These are phyloP conservation scores for Suillus cothurnatus DNA, from an alignment of 768 basidiomycete genomes.

Conservation along the genomic window DNA sequence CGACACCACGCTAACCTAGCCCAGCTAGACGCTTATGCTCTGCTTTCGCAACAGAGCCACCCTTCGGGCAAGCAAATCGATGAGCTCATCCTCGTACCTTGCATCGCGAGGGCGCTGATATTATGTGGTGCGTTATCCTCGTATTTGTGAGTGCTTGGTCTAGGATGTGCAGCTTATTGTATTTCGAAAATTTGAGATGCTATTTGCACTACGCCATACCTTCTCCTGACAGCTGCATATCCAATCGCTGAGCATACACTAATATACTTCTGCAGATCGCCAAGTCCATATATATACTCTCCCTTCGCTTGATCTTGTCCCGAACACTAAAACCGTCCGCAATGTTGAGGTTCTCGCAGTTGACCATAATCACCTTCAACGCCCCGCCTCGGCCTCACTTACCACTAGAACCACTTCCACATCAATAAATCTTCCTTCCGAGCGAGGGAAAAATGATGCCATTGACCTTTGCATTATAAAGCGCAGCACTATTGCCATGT, in stretches of 20 bases:
- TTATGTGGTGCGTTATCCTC: conserved; percentile 58
- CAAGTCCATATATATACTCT: conserved; percentile 79
- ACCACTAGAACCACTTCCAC: conserved; percentile 28
- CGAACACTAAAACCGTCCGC: conserved; percentile 73
- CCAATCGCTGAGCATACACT: background rate
- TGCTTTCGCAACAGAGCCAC: conserved; percentile 70
- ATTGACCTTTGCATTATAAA: conserved; percentile 79
- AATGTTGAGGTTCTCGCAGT: conserved; percentile 81
- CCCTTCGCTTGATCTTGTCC: conserved; percentile 76
- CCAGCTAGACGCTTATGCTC: conserved; percentile 61
- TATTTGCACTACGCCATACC: background rate
- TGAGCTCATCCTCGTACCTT: conserved; percentile 78
- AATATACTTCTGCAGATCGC: conserved; percentile 41
- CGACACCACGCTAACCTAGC: background rate
- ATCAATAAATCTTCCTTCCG: background rate
- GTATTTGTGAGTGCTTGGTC: conserved; percentile 2
- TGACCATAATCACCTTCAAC: conserved; percentile 70
- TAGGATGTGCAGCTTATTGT: background rate
- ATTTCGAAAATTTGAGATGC: background rate
- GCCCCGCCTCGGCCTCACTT: conserved; percentile 46
- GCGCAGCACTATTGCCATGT: conserved; percentile 62
- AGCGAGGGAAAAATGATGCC: conserved; percentile 41
- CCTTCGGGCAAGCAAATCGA: conserved; percentile 74
- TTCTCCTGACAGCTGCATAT: background rate
- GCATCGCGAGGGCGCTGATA: conserved; percentile 72